A percentile compares a stretch with the other conserved stretches of the same genome.
These are phyloP conservation scores for Scortechinia acanthostroma DNA, from an alignment of 2,329 filamentous ascomycete genomes.

Conservation along the genomic window DNA sequence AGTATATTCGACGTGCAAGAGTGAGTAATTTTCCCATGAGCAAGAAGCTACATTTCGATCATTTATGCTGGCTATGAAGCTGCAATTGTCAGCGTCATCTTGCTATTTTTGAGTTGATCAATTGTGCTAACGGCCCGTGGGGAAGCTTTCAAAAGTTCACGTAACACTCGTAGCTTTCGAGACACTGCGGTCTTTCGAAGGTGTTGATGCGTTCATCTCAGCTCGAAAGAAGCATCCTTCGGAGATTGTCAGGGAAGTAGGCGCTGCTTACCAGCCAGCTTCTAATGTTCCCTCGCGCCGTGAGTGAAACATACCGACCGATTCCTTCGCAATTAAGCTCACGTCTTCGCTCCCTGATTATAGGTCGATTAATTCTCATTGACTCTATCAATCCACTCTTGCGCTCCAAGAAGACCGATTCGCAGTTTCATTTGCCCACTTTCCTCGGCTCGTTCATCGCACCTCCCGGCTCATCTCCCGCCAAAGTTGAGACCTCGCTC, in stretches of 20 bases:
- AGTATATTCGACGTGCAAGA: constrained; percentile 72
- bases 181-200: neutral
- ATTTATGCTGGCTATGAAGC: no score
- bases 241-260: neutral
- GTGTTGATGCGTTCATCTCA: neutral
- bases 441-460: constrained; percentile 54
- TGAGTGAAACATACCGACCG: neutral
- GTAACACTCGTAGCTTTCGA: neutral
- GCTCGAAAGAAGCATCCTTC: neutral
- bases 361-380: constrained; percentile 70
- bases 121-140: neutral
- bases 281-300: neutral
- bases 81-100: no score
- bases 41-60: no score
- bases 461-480: constrained; percentile 55
- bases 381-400: constrained; percentile 71
- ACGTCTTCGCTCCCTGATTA: neutral
- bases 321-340: no score
- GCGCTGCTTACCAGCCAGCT: neutral
- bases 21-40: constrained; percentile 28
- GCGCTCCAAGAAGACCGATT: constrained; percentile 40
- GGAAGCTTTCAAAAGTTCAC: constrained; percentile 1
- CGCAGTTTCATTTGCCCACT: constrained; percentile 53
- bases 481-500: neutral
- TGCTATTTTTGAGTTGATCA: no score